Evolutionary conservation across 495 filamentous ascomycete genomes (phyloP).

Genomic region (Apodospora peruviana): DNA sequence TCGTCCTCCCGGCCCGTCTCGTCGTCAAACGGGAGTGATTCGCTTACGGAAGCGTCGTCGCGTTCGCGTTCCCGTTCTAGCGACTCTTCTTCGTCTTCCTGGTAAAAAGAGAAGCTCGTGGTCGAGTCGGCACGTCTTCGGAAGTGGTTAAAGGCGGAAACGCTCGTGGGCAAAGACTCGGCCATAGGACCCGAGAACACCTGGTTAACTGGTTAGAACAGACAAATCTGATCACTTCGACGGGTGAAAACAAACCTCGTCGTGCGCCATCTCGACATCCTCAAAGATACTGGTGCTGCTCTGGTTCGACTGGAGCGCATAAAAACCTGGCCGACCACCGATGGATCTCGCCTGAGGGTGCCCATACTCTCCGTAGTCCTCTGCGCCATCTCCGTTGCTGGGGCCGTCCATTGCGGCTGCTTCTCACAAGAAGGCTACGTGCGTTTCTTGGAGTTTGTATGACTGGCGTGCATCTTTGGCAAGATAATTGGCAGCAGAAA

Average conservation of each 20-base stretch:
- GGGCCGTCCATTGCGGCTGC: neutral
- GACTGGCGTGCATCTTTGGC: conserved; percentile 8
- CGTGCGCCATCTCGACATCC: conserved; percentile 98
- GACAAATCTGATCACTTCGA: no score
- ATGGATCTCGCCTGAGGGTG: conserved; percentile 6
- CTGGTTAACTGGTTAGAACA: conserved; percentile 41
- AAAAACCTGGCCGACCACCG: conserved; percentile 34
- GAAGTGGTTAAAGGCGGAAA: conserved; percentile 81
- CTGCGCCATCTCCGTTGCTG: neutral
- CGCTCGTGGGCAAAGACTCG: conserved; percentile 87
- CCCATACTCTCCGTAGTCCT: neutral
- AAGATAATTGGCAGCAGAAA: neutral
- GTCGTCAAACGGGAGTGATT: conserved; percentile 36
- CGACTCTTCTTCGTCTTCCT: conserved; percentile 45
- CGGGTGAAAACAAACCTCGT: conserved; percentile 67
- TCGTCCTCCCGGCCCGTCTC: conserved; percentile 32
- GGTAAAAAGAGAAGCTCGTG: conserved; percentile 86
- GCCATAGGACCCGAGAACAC: conserved; percentile 90
- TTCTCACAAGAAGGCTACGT: conserved; percentile 1
- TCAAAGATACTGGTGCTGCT: conserved; percentile 82
- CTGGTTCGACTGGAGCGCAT: conserved; percentile 64
- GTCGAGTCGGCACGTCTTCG: conserved; percentile 72
- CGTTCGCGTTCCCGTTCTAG: conserved; percentile 49
- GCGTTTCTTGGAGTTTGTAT: neutral
- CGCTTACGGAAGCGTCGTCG: conserved; percentile 28